Conservation (phyloP, 352 stramenopile genomes). For the Phytophthora palmivora region DNA sequence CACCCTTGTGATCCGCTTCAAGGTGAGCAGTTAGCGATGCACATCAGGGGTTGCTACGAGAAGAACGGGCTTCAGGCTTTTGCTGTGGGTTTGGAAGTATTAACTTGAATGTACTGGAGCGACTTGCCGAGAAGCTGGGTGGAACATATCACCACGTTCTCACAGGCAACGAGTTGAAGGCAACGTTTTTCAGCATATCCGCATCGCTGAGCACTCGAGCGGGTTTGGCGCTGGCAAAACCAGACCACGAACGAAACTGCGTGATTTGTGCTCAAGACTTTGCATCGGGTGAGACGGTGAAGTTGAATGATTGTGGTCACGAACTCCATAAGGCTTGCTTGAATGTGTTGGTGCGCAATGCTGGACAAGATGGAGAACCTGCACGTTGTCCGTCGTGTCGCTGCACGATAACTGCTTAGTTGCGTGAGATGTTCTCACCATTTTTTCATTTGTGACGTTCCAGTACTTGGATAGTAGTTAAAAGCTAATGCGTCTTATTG, state of each 20-base stretch:
- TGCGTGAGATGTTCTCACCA: neutral
- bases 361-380: constrained; percentile 28
- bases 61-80: constrained; percentile 71
- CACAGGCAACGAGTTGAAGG: constrained; percentile 70
- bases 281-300: constrained; percentile 51
- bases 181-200: constrained; percentile 80
- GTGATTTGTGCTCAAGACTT: constrained; percentile 73
- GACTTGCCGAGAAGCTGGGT: constrained; percentile 59
- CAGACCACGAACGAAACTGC: constrained; percentile 62
- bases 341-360: constrained; percentile 44
- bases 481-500: too few species aligned
- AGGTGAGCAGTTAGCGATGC: constrained; percentile 58
- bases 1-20: constrained; percentile 51
- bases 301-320: constrained; percentile 52
- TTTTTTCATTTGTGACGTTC: constrained; percentile 12
- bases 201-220: constrained; percentile 67
- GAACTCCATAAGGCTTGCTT: constrained; percentile 60
- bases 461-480: too few species aligned
- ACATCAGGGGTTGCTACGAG: constrained; percentile 63
- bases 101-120: constrained; percentile 68
- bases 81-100: constrained; percentile 69
- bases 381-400: constrained; percentile 43
- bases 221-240: constrained; percentile 65
- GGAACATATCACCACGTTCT: constrained; percentile 71
- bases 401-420: constrained; percentile 17